Percentiles rank a stretch among this genome's conserved stretches.
phyloP scores from a whole-genome alignment of 257 asterid genomes.

The Salvia miltiorrhiza region DNA sequence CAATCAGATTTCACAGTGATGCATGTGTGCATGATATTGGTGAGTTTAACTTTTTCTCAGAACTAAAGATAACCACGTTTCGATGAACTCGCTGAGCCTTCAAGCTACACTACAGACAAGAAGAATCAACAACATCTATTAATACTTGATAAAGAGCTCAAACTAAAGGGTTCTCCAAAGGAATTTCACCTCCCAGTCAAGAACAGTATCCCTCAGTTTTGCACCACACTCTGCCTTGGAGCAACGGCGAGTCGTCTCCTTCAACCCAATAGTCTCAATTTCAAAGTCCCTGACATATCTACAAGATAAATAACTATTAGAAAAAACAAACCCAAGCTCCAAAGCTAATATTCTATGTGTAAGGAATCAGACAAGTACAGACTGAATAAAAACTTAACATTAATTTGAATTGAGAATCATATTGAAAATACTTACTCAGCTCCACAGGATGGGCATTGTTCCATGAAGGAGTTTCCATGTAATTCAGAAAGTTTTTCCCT shows the following conservation, averaged over 20 bases:
- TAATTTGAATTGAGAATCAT: background rate
- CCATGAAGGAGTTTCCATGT: constrained; percentile 94
- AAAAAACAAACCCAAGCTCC: constrained; percentile 20
- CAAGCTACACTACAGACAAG: background rate
- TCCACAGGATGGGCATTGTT: constrained; percentile 79
- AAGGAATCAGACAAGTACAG: constrained; percentile 6
- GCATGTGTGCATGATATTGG: constrained; percentile 2
- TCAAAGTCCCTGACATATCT: constrained; percentile 94
- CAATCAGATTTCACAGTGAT: background rate
- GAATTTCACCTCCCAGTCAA: constrained; percentile 90
- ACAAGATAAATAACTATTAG: constrained; percentile 29
- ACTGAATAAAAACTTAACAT: constrained; percentile 3
- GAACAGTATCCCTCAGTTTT: constrained; percentile 91
- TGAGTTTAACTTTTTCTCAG: background rate
- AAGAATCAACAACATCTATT: background rate
- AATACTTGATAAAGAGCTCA: constrained; percentile 9
- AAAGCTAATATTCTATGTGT: constrained; percentile 12
- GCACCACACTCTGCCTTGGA: constrained; percentile 61
- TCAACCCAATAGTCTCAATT: constrained; percentile 89
- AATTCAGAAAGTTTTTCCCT: constrained; percentile 86
- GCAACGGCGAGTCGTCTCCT: constrained; percentile 81
- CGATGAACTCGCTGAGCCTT: background rate
- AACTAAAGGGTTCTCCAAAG: background rate
- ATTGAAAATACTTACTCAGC: constrained; percentile 60
- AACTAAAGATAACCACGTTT: background rate